Base-by-base conservation (phyloP, 352 stramenopile genomes). In the Globisporangium cederbergense region DNA sequence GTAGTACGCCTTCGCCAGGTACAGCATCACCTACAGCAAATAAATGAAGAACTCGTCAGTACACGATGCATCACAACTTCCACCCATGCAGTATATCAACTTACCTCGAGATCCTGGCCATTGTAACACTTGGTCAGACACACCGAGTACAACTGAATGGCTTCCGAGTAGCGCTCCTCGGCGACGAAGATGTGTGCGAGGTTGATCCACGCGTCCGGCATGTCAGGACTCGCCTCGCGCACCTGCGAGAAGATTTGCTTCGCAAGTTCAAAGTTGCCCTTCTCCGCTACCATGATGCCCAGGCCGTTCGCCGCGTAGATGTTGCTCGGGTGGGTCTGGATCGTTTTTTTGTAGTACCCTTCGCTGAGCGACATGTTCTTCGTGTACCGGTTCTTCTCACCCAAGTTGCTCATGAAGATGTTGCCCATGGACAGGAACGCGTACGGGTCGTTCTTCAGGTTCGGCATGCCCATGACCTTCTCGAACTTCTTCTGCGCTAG, bases 391-490 rank as follows among this genome's bases (percentile, higher is more conserved):
- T 96, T 91, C 53, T 97, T 97, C 46, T 97, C 93, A 34, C 96
- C 91, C 8, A 99, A 78, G 73, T 98, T 99, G 72, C 90, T 97
- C 87, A 99, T 99, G 73, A 98, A 99, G 63, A 99, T 98, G 64
- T 99, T 99, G 51, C 96, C 97, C 78, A 99, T 92, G 25, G 92
- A 97, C 20, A 99, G 77, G 75, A 98, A 97, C 10, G 97, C 94
- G 77, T 99, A 99, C 28, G 95, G 89, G 71, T 99, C 95, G 59
- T 98, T 97, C 63, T 97, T 97, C 38, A 98, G 72, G 64, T 95
- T 96, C n/a, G 95, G 89, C 73, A 98, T 97, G 34, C 93, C 89
- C 80, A 99, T 98, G 18, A 96, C 88, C 34, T 84, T 86, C 70
- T 98, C 90, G 60, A 93, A 98, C 49, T 97, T 95, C 74, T 97